phyloP scores from a whole-genome alignment of 78 protist species.

The Protostelium mycophagum region DNA sequence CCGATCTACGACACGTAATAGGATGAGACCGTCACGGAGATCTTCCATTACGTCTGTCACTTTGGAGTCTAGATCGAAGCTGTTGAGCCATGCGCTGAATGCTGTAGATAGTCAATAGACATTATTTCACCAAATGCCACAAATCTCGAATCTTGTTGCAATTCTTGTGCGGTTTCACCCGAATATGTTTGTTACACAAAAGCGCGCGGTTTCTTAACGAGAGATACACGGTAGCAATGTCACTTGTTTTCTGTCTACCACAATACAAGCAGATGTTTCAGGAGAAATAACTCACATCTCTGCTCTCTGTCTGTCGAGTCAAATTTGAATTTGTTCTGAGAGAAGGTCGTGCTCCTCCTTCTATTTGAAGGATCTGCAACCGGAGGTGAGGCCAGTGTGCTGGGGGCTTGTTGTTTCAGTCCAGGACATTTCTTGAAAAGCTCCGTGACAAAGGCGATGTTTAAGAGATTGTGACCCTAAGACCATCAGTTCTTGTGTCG shows the following conservation, averaged over 20 bases:
- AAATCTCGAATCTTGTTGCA: too few species aligned
- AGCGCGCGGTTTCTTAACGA: too few species aligned
- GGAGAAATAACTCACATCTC: background rate
- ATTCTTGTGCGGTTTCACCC: too few species aligned
- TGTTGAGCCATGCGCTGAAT: conserved; percentile 71
- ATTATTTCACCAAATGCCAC: too few species aligned
- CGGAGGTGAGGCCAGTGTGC: background rate
- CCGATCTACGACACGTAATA: conserved; percentile 53
- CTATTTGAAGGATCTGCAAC: background rate
- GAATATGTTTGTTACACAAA: too few species aligned
- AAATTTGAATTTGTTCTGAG: background rate
- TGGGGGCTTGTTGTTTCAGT: background rate
- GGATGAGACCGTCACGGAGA: conserved; percentile 49
- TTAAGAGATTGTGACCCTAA: background rate
- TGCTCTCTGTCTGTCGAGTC: background rate
- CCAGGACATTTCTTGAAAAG: background rate
- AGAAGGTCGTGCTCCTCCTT: background rate
- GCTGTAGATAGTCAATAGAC: background rate
- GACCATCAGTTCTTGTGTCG: too few species aligned
- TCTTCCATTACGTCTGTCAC: conserved; percentile 54
- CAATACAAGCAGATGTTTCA: too few species aligned
- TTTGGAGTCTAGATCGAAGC: conserved; percentile 38
- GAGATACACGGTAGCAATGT: too few species aligned
- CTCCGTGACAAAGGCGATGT: background rate
- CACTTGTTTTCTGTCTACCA: too few species aligned